These are phyloP conservation scores for Hymenotorrendiella dingleyae DNA, from an alignment of 2,329 filamentous ascomycete genomes.

Conservation along the genomic window DNA sequence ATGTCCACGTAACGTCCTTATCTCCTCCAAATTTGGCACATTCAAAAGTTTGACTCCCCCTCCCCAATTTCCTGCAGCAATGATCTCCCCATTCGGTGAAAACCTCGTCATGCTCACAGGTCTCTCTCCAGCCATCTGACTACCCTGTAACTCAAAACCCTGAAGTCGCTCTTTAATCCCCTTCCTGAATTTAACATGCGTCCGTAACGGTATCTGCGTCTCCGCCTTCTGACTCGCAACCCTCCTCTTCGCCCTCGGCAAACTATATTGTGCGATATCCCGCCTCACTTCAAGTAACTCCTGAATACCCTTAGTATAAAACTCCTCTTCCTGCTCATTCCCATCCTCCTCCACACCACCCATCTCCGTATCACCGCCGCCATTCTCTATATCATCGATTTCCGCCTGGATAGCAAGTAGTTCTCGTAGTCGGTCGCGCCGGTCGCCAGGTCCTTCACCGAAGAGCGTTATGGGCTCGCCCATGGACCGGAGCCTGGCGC, in stretches of 20 bases:
- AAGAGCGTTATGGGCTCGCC: slow-evolving; percentile 95
- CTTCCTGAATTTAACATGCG: slow-evolving; percentile 89
- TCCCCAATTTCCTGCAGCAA: slow-evolving; percentile 90
- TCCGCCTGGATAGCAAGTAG: slow-evolving; percentile 70
- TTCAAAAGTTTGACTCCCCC: slow-evolving; percentile 82
- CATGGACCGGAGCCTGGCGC: slow-evolving; percentile 71
- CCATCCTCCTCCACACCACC: slow-evolving; percentile 48
- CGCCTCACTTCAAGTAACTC: slow-evolving; percentile 71
- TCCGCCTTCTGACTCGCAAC: slow-evolving; percentile 74
- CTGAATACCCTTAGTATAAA: slow-evolving; percentile 79
- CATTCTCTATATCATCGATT: slow-evolving; percentile 47
- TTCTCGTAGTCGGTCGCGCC: slow-evolving; percentile 79
- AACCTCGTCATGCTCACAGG: slow-evolving; percentile 90
- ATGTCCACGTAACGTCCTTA: slow-evolving; percentile 72
- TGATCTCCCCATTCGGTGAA: slow-evolving; percentile 73
- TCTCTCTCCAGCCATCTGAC: slow-evolving; percentile 85
- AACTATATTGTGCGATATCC: slow-evolving; percentile 74
- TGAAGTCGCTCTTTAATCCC: slow-evolving; percentile 76
- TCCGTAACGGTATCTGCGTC: slow-evolving; percentile 75
- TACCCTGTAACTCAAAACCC: slow-evolving; percentile 85
- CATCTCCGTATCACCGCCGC: slow-evolving; percentile 57
- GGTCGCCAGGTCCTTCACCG: slow-evolving; percentile 79
- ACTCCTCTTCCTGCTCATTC: slow-evolving; percentile 78
- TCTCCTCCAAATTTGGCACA: slow-evolving; percentile 76
- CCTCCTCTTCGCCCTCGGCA: slow-evolving; percentile 74